Conservation (phyloP, 768 basidiomycete species). For the Phylloporus rhodoxanthus region DNA sequence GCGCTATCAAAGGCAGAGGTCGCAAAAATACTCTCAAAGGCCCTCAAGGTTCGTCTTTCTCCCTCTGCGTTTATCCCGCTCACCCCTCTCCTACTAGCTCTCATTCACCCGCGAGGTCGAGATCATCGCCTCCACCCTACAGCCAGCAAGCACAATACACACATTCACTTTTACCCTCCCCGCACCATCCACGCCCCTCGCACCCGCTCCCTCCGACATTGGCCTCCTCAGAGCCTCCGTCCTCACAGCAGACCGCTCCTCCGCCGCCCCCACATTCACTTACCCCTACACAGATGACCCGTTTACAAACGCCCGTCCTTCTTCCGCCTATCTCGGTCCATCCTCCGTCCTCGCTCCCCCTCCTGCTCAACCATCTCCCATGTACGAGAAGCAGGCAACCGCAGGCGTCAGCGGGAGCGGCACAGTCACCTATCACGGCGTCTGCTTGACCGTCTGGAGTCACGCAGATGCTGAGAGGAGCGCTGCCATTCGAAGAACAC, state of each 20-base stretch:
- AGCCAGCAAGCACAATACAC: conserved; percentile 89
- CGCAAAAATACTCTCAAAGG: conserved; percentile 86
- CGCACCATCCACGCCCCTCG: conserved; percentile 67
- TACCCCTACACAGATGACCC: conserved; percentile 75
- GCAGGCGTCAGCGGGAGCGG: conserved; percentile 34
- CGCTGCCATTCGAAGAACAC: conserved; percentile 73
- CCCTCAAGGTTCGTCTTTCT: conserved; percentile 61
- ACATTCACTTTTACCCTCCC: conserved; percentile 86
- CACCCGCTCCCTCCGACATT: conserved; percentile 61
- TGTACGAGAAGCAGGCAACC: conserved; percentile 28
- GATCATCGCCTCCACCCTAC: conserved; percentile 90
- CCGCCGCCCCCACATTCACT: conserved; percentile 60
- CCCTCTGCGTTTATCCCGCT: neutral
- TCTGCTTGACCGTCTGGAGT: conserved; percentile 92
- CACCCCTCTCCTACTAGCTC: conserved; percentile 44
- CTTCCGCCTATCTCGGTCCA: conserved; percentile 77
- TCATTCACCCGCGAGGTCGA: conserved; percentile 91
- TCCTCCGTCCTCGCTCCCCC: conserved; percentile 50
- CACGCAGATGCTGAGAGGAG: conserved; percentile 88
- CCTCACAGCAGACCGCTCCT: conserved; percentile 59
- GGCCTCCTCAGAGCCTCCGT: conserved; percentile 66
- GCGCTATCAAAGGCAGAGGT: conserved; percentile 82
- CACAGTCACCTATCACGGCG: conserved; percentile 75
- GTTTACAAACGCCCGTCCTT: conserved; percentile 61
- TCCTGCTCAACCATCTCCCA: conserved; percentile 24